Evolutionary conservation across 345 rosid species (phyloP).

Genomic region (Syzygium aromaticum): DNA sequence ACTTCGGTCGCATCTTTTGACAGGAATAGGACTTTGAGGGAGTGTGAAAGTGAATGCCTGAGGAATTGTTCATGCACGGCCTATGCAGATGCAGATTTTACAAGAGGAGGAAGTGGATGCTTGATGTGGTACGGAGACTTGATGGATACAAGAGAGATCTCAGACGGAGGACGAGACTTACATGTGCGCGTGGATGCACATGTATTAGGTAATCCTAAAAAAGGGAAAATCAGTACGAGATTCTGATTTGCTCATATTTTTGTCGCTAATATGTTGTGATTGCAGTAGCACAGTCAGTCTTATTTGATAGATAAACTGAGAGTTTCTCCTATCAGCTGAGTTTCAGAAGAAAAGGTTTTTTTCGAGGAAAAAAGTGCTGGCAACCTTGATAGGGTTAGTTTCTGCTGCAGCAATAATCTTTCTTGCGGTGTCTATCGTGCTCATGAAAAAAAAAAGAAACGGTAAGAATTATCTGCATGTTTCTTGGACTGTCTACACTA

Average conservation of each 20-base stretch:
- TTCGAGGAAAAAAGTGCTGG: not conserved
- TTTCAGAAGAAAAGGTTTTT: not conserved
- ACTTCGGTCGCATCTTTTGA: not conserved
- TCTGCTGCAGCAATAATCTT: not conserved
- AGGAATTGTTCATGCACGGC: slow-evolving; percentile 1
- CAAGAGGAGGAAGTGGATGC: not conserved
- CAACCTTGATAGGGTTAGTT: not conserved
- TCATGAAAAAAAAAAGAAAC: not conserved
- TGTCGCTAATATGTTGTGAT: not conserved
- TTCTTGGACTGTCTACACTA: not conserved
- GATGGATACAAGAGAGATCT: not conserved
- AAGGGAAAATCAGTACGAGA: not conserved
- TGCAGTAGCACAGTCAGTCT: not conserved
- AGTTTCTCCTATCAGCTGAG: not conserved
- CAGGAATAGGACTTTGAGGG: not conserved
- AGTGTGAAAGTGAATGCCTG: not conserved
- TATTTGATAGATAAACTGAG: not conserved
- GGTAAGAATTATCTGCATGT: not conserved
- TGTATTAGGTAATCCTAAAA: not conserved
- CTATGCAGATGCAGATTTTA: not conserved
- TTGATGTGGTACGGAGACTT: slow-evolving; percentile 1
- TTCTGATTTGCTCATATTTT: not conserved
- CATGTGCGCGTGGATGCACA: not conserved
- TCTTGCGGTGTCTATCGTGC: not conserved
- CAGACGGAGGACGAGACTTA: not conserved